Conservation (phyloP, 2,329 filamentous ascomycete genomes). For the Venturia asperata region DNA sequence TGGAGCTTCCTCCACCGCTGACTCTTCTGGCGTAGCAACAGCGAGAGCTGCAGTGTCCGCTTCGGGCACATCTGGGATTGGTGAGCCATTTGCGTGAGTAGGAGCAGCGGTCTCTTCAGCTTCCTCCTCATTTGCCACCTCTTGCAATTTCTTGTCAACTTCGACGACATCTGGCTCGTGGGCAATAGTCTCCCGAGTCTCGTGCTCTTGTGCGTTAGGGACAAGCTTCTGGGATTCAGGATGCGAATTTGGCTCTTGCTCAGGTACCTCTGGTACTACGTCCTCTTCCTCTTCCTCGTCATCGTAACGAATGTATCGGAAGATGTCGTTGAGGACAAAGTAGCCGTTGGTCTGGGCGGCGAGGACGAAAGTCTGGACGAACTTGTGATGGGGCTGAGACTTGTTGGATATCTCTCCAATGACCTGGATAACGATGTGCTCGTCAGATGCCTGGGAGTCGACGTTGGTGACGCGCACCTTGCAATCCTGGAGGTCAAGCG, state of each 20-base stretch:
- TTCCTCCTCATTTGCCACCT: slow-evolving; percentile 38
- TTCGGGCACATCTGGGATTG: slow-evolving; percentile 29
- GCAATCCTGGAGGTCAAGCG: slow-evolving; percentile 90
- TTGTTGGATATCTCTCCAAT: slow-evolving; percentile 98
- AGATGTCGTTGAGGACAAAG: slow-evolving; percentile 97
- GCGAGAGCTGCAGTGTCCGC: slow-evolving; percentile 35
- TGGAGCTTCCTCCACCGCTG: slow-evolving; percentile 22
- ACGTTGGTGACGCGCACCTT: slow-evolving; percentile 98
- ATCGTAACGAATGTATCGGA: slow-evolving; percentile 84
- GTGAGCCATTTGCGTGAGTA: slow-evolving; percentile 33
- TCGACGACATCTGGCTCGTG: slow-evolving; percentile 39
- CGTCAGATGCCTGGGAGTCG: slow-evolving; percentile 85
- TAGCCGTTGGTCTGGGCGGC: slow-evolving; percentile 94
- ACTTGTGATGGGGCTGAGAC: slow-evolving; percentile 83
- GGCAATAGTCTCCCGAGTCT: slow-evolving; percentile 27
- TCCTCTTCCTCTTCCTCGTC: slow-evolving; percentile 57
- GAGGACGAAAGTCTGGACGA: slow-evolving; percentile 95
- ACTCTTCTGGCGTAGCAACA: slow-evolving; percentile 24
- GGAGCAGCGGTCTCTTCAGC: slow-evolving; percentile 25
- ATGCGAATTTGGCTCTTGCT: slow-evolving; percentile 31
- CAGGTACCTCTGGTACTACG: slow-evolving; percentile 32
- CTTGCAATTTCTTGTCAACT: slow-evolving; percentile 71
- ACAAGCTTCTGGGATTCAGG: slow-evolving; percentile 35
- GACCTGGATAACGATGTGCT: slow-evolving; percentile 95
- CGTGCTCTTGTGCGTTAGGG: slow-evolving; percentile 21